Base-by-base conservation (phyloP, 2,329 filamentous ascomycete species). In the Cercospora zeina region DNA sequence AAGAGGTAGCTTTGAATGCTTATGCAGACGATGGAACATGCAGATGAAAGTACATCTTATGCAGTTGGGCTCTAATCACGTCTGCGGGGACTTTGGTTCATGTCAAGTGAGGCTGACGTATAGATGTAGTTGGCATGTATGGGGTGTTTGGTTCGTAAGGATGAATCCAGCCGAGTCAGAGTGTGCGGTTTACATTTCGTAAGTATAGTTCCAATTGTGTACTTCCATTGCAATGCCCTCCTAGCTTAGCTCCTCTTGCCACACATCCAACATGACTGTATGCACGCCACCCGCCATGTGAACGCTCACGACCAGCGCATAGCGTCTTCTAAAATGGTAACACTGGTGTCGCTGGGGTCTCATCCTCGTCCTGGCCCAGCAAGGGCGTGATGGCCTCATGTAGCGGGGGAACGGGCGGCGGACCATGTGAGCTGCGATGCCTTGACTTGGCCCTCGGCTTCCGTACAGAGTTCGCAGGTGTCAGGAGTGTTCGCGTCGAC, bases 401-500 rank as follows among this genome's bases (percentile, higher is more conserved):
- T n/a, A 51, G 47, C 24, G 24, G 19, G 37, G 37, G 16, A n/a
- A 39, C n/a, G 27, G 56, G 56, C 31, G 42, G 42, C 11, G 56
- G 13, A 19, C 31, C 42, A 24, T 39, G 19, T 27, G 31, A 21
- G 10, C 56, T 50, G 30, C 39, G 42, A 14, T 30, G 9, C 33
- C 21, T 58, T 8, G 42, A 37, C 21, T 37, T 58, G 27, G 42
- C 45, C 27, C 56, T 58, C 16, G 56, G 34, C 30, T 47, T 36
- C 16, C 56, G 42, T 13, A 58, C 33, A 6, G 56, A 58, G 21
- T 42, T 58, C 5, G 42, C 42, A n/a, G 56, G 56, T 9, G 56
- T 58, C 56, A 58, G 16, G 11, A 58, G 16, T 24, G 56, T 24
- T 11, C 56, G 56, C 3, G 24, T 58, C 10, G 56, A 58, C 31